Base-by-base conservation (phyloP, 2,329 filamentous ascomycete genomes). In the Cytospora piceicola region DNA sequence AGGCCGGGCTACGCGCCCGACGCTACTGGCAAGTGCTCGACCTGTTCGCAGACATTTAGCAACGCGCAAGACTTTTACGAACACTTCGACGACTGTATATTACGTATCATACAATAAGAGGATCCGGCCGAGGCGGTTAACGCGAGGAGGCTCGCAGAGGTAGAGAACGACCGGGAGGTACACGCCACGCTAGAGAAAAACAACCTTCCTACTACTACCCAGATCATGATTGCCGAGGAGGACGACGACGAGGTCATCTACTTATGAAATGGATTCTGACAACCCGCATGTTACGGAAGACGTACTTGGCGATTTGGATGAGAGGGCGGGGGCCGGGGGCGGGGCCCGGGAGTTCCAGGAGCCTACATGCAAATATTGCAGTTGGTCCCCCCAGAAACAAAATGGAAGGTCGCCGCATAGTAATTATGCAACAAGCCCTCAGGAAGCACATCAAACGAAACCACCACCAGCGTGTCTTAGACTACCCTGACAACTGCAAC, bases 51-150 rank as follows among this genome's bases (percentile, higher is more conserved):
- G 66, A 97, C 91, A 15, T 98, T 98, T 79, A 88, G 86, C 80
- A 97, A 93, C 73, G 93, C 94, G 6, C 94, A 98, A 77, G 94
- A 98, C 80, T 98, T 98, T 80, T 98, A 98, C 77, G 95, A 98
- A 84, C 94, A 98, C 84, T 83, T 98, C 75, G 94, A 90, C 72
- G 88, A 90, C 78, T 90, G 88, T 74, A 88, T 90, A 67, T 80
- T 90, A 69, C 86, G 87, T 75, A 90, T 90, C 72, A 88, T 90
- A 30, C 88, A 90, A 75, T 87, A 90, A 75, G 88, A 90, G 75
- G 88, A 91, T 70, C 88, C 88, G 4, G 83, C 86, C 32, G 88
- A 90, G 78, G 86, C 86, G 22, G 86, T 90, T 78, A 90, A 90
- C 73, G 87, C 86, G 2, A 84, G 85, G 73, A 86, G 88, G 61